These are phyloP conservation scores for Heliamphora exappendiculata DNA, from an alignment of 148 eudicot genomes.

Conservation along the genomic window DNA sequence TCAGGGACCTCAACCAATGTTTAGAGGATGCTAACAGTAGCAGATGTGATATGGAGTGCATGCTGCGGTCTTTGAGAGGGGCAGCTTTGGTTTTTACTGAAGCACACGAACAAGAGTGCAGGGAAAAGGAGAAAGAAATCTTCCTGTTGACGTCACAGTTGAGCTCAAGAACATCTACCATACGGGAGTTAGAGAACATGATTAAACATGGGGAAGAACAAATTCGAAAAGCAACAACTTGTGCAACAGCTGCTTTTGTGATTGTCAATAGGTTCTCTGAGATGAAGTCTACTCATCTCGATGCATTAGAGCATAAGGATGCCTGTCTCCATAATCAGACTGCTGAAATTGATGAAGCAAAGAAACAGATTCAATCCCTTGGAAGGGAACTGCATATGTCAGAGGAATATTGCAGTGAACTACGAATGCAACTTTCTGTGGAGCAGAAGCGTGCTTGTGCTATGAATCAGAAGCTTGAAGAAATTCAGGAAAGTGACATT, in stretches of 20 bases:
- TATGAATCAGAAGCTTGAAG: slow-evolving; percentile 33
- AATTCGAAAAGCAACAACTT: slow-evolving; percentile 35
- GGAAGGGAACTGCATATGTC: slow-evolving; percentile 24
- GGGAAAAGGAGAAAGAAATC: slow-evolving; percentile 56
- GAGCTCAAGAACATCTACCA: slow-evolving; percentile 23
- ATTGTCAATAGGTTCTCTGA: slow-evolving; percentile 57
- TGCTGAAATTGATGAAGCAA: slow-evolving; percentile 31
- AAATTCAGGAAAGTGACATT: slow-evolving; percentile 30
- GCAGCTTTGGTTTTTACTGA: slow-evolving; percentile 70
- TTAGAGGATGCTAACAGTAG: slow-evolving; percentile 59
- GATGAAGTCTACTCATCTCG: slow-evolving; percentile 32
- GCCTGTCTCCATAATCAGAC: slow-evolving; percentile 27
- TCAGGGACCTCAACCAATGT: slow-evolving; percentile 48
- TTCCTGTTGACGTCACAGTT: slow-evolving; percentile 38
- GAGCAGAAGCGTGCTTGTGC: slow-evolving; percentile 26
- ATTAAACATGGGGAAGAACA: slow-evolving; percentile 31
- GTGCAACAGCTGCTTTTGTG: slow-evolving; percentile 67
- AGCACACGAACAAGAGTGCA: slow-evolving; percentile 66
- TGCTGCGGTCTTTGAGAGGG: slow-evolving; percentile 83
- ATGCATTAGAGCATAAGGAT: slow-evolving; percentile 33
- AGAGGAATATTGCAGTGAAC: slow-evolving; percentile 23
- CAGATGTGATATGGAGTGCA: slow-evolving; percentile 59
- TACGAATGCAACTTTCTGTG: slow-evolving; percentile 28
- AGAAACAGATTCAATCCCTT: slow-evolving; percentile 31
- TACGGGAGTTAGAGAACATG: slow-evolving; percentile 32